Percentiles rank a stretch among this genome's conserved stretches.
Conservation (phyloP, 2,329 filamentous ascomycete species). For the Fusarium transvaalense region DNA sequence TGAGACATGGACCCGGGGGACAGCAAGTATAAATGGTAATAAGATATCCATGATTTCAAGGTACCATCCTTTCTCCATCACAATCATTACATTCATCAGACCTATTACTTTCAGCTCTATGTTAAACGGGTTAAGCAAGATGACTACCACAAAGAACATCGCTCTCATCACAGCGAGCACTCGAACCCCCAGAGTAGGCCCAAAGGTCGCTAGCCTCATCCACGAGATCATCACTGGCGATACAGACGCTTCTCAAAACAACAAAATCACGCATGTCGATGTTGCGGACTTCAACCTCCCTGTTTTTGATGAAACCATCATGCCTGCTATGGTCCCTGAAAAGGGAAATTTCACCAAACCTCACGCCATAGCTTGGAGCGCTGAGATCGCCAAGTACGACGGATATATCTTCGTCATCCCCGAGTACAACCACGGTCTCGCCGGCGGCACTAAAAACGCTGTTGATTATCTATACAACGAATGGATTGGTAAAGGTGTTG, state of each 20-base stretch:
- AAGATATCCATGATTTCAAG: no score
- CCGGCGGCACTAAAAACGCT: constrained; percentile 70
- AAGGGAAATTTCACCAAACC: constrained; percentile 53
- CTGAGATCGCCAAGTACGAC: constrained; percentile 58
- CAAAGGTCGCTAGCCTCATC: constrained; percentile 5
- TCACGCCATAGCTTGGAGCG: constrained; percentile 61
- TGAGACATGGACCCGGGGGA: neutral
- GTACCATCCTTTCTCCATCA: neutral
- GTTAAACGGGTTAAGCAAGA: neutral
- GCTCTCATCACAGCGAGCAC: constrained; percentile 32
- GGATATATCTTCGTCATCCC: constrained; percentile 64
- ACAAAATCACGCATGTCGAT: constrained; percentile 18
- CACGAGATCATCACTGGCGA: constrained; percentile 24
- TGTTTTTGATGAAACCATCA: constrained; percentile 58
- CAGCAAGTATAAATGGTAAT: neutral
- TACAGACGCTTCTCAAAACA: neutral
- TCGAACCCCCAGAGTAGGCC: constrained; percentile 20
- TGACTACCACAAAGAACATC: constrained; percentile 20
- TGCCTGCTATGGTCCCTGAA: constrained; percentile 56
- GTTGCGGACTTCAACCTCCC: constrained; percentile 53
- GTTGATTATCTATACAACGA: constrained; percentile 72
- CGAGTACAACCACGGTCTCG: constrained; percentile 69
- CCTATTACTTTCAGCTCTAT: no score
- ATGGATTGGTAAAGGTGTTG: constrained; percentile 52
- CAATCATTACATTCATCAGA: neutral